These are phyloP conservation scores for Monilinia fructigena DNA, from an alignment of 2,329 filamentous ascomycete genomes.

Conservation along the genomic window DNA sequence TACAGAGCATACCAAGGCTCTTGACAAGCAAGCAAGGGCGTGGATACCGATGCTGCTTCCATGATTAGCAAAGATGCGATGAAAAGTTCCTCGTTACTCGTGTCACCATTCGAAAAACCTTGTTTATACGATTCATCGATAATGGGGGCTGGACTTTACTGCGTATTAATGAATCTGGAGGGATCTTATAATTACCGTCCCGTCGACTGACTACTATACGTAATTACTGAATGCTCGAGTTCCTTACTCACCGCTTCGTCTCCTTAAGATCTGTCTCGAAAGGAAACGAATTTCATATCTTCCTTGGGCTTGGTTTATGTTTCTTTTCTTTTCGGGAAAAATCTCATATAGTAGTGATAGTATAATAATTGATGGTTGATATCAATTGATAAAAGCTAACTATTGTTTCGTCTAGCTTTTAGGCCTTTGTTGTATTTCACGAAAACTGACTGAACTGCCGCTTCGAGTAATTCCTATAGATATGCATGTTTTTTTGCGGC, in stretches of 20 bases:
- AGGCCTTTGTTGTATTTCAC: not conserved
- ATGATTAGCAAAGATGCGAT: constrained; percentile 16
- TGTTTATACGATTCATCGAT: constrained; percentile 12
- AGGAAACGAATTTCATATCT: not conserved
- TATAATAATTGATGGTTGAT: constrained; percentile 1
- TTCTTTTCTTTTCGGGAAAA: not conserved
- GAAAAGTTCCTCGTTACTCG: constrained; percentile 1
- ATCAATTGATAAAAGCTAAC: not conserved
- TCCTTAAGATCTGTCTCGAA: not conserved
- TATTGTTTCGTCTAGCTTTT: not conserved
- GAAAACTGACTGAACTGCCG: not conserved
- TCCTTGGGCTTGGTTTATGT: constrained; percentile 15
- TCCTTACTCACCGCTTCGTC: constrained; percentile 16
- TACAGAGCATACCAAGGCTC: not conserved
- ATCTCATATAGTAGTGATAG: not conserved
- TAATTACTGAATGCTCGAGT: not conserved
- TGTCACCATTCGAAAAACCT: constrained; percentile 20
- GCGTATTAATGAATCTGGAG: not conserved
- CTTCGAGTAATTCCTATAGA: not conserved
- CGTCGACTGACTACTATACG: constrained; percentile 6
- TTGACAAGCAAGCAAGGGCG: constrained; percentile 4
- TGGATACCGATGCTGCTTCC: constrained; percentile 9
- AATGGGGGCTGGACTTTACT: constrained; percentile 4
- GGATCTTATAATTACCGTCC: not conserved
- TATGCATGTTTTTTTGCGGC: constrained; percentile 10